Conservation (phyloP, 164 flowering plant genomes). For the Vitis amurensis region DNA sequence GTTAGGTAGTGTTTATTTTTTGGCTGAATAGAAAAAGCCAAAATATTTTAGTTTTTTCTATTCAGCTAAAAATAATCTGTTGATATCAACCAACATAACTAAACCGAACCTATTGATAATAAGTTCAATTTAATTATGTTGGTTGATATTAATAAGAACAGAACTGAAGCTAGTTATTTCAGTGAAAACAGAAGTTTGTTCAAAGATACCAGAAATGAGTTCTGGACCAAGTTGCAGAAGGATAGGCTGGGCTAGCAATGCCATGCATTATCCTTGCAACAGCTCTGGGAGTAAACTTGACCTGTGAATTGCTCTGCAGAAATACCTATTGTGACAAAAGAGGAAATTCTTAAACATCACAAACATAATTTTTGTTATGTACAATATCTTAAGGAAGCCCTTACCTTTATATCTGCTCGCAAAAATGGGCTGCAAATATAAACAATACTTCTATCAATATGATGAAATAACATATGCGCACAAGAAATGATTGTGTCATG, state of each 20-base stretch:
- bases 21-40: no score
- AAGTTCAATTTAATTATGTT: no score
- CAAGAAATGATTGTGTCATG: neutral
- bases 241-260: conserved; percentile 87
- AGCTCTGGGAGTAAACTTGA: conserved; percentile 94
- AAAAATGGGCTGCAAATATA: conserved; percentile 73
- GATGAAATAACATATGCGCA: neutral
- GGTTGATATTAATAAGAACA: no score
- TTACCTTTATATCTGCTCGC: conserved; percentile 93
- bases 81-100: no score
- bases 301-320: conserved; percentile 73
- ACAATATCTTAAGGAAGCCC: neutral
- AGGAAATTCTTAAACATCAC: neutral
- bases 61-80: no score
- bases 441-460: conserved; percentile 21
- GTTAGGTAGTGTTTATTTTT: no score
- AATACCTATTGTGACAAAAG: conserved; percentile 58
- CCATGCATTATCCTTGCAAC: conserved; percentile 98
- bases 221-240: conserved; percentile 78
- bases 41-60: no score
- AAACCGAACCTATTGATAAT: no score
- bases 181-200: neutral
- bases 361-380: neutral
- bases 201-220: conserved; percentile 88
- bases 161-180: no score